Conservation (phyloP, 345 rosid species). For the Boechera stricta region DNA sequence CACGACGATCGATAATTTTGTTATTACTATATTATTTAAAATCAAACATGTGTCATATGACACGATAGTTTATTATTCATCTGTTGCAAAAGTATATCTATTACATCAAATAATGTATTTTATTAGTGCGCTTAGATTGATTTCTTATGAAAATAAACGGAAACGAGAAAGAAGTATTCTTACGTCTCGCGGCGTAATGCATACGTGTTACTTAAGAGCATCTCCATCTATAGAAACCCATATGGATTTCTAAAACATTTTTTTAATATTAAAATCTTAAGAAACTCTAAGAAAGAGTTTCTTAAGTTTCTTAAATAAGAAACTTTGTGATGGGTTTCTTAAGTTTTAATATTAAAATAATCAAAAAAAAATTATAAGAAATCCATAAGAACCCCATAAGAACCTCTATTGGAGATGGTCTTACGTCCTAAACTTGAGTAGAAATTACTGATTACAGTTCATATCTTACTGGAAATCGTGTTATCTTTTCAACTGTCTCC, state of each 20-base stretch:
- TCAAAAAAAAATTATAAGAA: too few species aligned
- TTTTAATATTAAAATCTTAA: too few species aligned
- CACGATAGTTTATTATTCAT: not conserved
- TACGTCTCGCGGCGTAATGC: not conserved
- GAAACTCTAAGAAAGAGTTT: too few species aligned
- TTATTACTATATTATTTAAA: not conserved
- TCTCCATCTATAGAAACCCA: too few species aligned
- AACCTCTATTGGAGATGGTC: too few species aligned
- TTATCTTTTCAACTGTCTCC: not conserved
- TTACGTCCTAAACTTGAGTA: not conserved
- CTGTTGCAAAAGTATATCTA: not conserved
- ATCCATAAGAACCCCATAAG: too few species aligned
- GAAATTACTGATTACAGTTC: not conserved
- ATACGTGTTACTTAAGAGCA: not conserved
- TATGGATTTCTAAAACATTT: too few species aligned
- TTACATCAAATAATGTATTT: too few species aligned
- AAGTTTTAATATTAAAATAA: too few species aligned
- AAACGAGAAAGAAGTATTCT: not conserved
- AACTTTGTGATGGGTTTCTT: too few species aligned
- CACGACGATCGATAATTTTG: slow-evolving; percentile 6
- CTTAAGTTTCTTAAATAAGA: too few species aligned
- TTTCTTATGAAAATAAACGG: not conserved
- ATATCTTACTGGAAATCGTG: not conserved
- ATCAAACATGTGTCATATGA: not conserved
- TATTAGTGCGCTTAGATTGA: not conserved